Percentiles rank a stretch among this genome's conserved stretches.
Evolutionary conservation across 495 filamentous ascomycete species (phyloP).

Genomic region (Ascodesmis nigricans): DNA sequence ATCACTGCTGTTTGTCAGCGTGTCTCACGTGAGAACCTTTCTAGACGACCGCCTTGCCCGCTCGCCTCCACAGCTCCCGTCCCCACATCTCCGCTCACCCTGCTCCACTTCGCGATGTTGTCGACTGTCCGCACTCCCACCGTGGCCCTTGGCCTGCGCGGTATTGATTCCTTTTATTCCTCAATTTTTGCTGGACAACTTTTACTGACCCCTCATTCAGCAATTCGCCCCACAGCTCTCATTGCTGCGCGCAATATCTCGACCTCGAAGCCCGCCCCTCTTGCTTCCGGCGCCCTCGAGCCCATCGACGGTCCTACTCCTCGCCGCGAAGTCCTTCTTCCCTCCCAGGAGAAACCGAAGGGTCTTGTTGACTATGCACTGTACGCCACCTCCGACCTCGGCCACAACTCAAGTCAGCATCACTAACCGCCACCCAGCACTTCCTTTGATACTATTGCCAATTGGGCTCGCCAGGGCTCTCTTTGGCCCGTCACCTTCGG

Average conservation of each 20-base stretch:
- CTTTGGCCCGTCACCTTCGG: conserved; percentile 98
- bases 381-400: conserved; percentile 32
- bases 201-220: neutral
- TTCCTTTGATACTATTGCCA: conserved; percentile 73
- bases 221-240: conserved; percentile 5
- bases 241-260: conserved; percentile 15
- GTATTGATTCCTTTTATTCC: neutral
- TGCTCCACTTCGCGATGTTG: conserved; percentile 11
- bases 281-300: conserved; percentile 15
- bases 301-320: conserved; percentile 14
- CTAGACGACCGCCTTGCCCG: conserved; percentile 3
- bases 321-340: conserved; percentile 60
- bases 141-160: conserved; percentile 8
- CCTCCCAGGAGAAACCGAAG: conserved; percentile 83
- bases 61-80: conserved; percentile 1
- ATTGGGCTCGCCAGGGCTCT: conserved; percentile 85
- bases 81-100: neutral
- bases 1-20: too few species aligned
- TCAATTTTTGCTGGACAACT: neutral
- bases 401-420: neutral
- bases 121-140: conserved; percentile 15
- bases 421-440: conserved; percentile 35
- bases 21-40: conserved; percentile 6
- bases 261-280: conserved; percentile 20
- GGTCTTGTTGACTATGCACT: conserved; percentile 91